phyloP scores from a whole-genome alignment of 1,284 basidiomycete species.

The Naganishia sp. region DNA sequence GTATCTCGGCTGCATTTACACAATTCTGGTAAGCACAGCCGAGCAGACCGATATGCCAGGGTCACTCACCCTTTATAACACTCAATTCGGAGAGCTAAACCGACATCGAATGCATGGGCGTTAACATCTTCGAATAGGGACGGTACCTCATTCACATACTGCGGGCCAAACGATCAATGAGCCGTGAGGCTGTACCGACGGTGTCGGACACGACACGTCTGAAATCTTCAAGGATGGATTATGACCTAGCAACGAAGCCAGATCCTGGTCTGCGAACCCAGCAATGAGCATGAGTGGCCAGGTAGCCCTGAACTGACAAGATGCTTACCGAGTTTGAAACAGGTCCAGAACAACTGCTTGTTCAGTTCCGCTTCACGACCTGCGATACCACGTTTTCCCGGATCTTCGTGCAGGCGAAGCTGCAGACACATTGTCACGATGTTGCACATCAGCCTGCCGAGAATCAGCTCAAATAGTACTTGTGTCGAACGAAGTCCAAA shows the following conservation, averaged over 20 bases:
- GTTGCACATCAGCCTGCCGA: constrained; percentile 9
- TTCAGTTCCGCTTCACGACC: not conserved
- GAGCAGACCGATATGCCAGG: not conserved
- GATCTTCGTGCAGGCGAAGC: constrained; percentile 10
- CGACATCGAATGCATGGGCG: no score
- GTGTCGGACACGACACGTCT: constrained; percentile 1
- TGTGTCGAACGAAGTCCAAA: not conserved
- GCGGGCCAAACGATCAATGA: not conserved
- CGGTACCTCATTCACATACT: not conserved
- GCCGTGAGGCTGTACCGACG: not conserved
- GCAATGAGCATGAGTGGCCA: not conserved
- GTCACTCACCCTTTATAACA: constrained; percentile 9
- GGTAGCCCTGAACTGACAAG: not conserved
- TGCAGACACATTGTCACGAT: constrained; percentile 6
- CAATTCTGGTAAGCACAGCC: not conserved
- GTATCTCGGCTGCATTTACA: not conserved
- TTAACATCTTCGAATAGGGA: no score
- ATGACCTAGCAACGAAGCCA: constrained; percentile 7
- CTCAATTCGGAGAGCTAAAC: constrained; percentile 16
- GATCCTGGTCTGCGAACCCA: not conserved
- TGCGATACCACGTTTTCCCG: not conserved
- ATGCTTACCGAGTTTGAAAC: constrained; percentile 13
- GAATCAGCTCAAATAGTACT: no score
- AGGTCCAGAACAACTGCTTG: constrained; percentile 16
- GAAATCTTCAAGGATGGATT: not conserved